Conservation (phyloP, 164 flowering plant species). For the Vitis rupestris region DNA sequence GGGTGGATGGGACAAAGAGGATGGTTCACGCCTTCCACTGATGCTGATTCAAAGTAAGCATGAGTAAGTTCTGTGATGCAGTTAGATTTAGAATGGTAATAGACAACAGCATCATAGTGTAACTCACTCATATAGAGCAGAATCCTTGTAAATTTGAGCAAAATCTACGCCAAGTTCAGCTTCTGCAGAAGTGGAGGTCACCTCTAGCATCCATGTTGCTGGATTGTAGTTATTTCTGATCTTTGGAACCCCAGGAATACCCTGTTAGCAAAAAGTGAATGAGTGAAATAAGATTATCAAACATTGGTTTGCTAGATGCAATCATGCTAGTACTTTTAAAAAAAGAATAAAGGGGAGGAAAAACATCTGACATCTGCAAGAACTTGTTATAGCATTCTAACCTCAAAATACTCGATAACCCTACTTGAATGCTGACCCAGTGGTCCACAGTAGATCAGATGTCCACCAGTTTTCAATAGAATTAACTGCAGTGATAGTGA, state of each 20-base stretch:
- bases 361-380: not conserved
- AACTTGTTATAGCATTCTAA: conserved; percentile 9
- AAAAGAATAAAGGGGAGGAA: not conserved
- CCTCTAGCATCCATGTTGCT: conserved; percentile 87
- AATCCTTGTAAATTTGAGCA: conserved; percentile 45
- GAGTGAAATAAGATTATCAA: not conserved
- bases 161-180: conserved; percentile 61
- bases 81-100: not conserved
- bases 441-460: conserved; percentile 57
- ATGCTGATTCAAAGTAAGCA: too few species aligned
- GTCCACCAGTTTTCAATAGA: conserved; percentile 62
- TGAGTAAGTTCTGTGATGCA: too few species aligned
- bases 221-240: conserved; percentile 68
- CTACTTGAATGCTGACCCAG: conserved; percentile 53
- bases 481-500: conserved; percentile 40
- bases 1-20: too few species aligned
- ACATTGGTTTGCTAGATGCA: not conserved
- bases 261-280: conserved; percentile 24
- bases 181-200: conserved; percentile 64
- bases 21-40: too few species aligned
- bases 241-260: conserved; percentile 61
- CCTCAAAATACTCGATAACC: conserved; percentile 69
- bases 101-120: not conserved
- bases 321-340: not conserved
- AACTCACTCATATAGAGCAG: conserved; percentile 54